These are phyloP conservation scores for Pythium monospermum DNA, from an alignment of 352 stramenopile genomes.

Conservation along the genomic window DNA sequence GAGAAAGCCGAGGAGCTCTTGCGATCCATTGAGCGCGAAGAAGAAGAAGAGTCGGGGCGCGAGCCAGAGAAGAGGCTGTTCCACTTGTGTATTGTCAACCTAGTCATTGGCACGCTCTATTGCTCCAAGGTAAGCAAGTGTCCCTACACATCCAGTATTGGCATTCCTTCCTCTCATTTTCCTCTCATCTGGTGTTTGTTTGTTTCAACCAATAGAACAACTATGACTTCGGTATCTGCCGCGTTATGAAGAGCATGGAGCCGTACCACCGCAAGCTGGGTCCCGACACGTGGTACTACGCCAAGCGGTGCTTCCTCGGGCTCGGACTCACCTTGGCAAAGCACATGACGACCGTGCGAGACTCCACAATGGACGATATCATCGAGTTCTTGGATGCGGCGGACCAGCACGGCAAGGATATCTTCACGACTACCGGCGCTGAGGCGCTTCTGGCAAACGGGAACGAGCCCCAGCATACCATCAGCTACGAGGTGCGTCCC, in stretches of 20 bases:
- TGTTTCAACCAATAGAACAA: constrained; percentile 62
- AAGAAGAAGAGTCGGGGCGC: constrained; percentile 85
- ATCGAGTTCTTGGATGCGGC: constrained; percentile 91
- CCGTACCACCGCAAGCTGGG: constrained; percentile 95
- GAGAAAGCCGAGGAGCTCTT: constrained; percentile 95
- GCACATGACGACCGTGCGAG: constrained; percentile 93
- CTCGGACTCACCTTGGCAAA: constrained; percentile 92
- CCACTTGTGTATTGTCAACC: constrained; percentile 97
- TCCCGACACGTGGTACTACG: constrained; percentile 95
- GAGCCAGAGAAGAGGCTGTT: constrained; percentile 89
- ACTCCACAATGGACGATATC: constrained; percentile 93
- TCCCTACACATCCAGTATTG: background rate
- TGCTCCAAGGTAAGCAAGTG: constrained; percentile 83
- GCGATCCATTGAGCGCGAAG: constrained; percentile 93
- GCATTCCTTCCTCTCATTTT: background rate
- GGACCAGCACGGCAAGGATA: constrained; percentile 90
- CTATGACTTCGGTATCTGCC: constrained; percentile 95
- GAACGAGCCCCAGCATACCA: constrained; percentile 68
- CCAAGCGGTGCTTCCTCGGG: constrained; percentile 94
- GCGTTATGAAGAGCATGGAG: constrained; percentile 94
- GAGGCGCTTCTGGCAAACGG: constrained; percentile 25
- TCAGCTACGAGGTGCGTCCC: constrained; percentile 85
- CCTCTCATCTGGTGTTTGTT: background rate
- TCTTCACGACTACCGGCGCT: constrained; percentile 77
- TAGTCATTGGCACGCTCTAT: constrained; percentile 97